phyloP scores from a whole-genome alignment of 306 rosid genomes.

The Prunus kanzakura region DNA sequence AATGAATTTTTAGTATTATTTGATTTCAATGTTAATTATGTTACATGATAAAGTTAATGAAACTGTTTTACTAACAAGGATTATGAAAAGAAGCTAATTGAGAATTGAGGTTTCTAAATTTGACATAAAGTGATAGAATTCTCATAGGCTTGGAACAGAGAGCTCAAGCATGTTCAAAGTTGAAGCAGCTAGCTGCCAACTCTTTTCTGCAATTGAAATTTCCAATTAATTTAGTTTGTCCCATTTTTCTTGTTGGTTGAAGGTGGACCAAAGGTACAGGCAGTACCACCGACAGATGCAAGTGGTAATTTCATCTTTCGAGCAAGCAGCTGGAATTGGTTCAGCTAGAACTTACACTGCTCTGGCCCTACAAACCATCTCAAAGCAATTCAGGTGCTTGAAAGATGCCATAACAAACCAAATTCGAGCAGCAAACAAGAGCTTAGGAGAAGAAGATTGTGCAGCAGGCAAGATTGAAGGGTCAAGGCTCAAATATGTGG shows the following conservation, averaged over 20 bases:
- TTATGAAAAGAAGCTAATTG: not conserved
- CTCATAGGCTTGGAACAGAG: not conserved
- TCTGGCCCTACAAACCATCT: constrained; percentile 83
- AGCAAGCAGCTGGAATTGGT: constrained; percentile 78
- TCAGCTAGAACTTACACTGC: constrained; percentile 89
- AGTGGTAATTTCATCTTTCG: constrained; percentile 70
- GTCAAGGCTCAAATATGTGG: constrained; percentile 82
- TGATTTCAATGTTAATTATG: not conserved
- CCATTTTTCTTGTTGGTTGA: not conserved
- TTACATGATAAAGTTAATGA: not conserved
- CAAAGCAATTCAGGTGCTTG: constrained; percentile 87
- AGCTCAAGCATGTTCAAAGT: no score
- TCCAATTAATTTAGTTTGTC: not conserved
- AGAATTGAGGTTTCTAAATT: not conserved
- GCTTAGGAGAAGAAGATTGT: constrained; percentile 88
- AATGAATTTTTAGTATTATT: not conserved
- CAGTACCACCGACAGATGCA: constrained; percentile 94
- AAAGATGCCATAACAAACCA: constrained; percentile 81
- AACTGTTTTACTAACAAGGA: not conserved
- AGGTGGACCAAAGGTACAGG: constrained; percentile 96
- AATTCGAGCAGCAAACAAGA: constrained; percentile 65
- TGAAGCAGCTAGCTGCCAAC: no score
- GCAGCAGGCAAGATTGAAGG: constrained; percentile 71
- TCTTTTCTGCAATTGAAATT: not conserved
- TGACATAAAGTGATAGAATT: not conserved